Evolutionary conservation across 768 basidiomycete genomes (phyloP).

Genomic region (Rhizopogon rudus): DNA sequence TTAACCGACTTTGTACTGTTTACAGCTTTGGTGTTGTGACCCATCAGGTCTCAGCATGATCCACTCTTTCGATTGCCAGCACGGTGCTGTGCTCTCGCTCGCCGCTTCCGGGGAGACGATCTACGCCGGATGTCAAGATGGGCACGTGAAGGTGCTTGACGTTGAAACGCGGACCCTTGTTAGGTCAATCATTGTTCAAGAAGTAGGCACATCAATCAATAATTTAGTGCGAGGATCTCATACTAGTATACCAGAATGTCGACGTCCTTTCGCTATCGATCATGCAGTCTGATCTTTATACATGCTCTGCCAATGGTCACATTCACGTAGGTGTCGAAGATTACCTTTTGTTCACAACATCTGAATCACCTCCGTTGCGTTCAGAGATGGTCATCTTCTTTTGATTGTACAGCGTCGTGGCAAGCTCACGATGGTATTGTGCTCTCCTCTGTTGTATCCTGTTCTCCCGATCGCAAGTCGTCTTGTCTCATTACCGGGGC

Average conservation of each 20-base stretch:
- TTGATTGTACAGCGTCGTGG: slow-evolving; percentile 85
- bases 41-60: slow-evolving; percentile 39
- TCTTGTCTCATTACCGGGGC: slow-evolving; percentile 68
- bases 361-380: background rate
- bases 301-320: slow-evolving; percentile 61
- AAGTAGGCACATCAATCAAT: slow-evolving; percentile 37
- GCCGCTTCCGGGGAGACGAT: slow-evolving; percentile 72
- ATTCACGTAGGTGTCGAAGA: slow-evolving; percentile 48
- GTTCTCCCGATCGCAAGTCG: slow-evolving; percentile 18
- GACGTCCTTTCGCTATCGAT: slow-evolving; percentile 82
- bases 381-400: slow-evolving; percentile 79
- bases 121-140: slow-evolving; percentile 93
- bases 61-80: slow-evolving; percentile 66
- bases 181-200: slow-evolving; percentile 81
- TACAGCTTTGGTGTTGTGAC: slow-evolving; percentile 65
- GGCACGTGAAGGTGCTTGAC: slow-evolving; percentile 87
- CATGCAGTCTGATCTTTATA: slow-evolving; percentile 59
- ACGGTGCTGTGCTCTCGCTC: slow-evolving; percentile 82
- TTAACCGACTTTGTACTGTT: background rate
- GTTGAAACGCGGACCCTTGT: slow-evolving; percentile 86
- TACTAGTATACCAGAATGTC: slow-evolving; percentile 41
- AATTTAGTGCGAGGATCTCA: background rate
- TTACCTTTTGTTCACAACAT: background rate
- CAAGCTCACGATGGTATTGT: slow-evolving; percentile 75
- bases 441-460: slow-evolving; percentile 68